These are phyloP conservation scores for Hygrophoropsis aurantiaca DNA, from an alignment of 768 basidiomycete genomes.

Conservation along the genomic window DNA sequence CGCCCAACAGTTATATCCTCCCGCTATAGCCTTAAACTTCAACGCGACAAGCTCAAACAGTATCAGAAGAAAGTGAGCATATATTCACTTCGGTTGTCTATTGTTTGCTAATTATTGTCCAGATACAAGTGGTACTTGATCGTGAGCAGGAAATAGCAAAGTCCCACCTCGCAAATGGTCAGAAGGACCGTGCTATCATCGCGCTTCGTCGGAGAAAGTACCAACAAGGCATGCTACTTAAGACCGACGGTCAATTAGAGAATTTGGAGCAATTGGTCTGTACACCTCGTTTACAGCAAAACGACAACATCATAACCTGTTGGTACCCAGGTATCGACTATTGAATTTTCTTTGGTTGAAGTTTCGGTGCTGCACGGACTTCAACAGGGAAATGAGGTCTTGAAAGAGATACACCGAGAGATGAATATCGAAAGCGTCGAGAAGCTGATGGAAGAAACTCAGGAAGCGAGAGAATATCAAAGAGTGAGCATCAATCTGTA, in stretches of 20 bases:
- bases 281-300: constrained; percentile 7
- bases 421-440: constrained; percentile 93
- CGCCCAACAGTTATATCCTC: constrained; percentile 9
- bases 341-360: constrained; percentile 95
- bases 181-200: constrained; percentile 84
- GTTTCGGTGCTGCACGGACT: constrained; percentile 90
- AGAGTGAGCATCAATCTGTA: constrained; percentile 44
- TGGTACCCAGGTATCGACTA: constrained; percentile 84
- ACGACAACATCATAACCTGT: background rate
- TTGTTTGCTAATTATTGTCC: constrained; percentile 1
- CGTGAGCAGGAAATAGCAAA: constrained; percentile 90
- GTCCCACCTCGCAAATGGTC: constrained; percentile 73
- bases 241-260: constrained; percentile 89
- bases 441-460: constrained; percentile 88
- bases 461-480: constrained; percentile 91
- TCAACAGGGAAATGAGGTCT: constrained; percentile 88
- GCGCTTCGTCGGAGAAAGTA: constrained; percentile 92
- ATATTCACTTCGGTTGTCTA: background rate
- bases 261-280: constrained; percentile 85
- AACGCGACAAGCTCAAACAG: constrained; percentile 92
- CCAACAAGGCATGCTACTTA: constrained; percentile 81
- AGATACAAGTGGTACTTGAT: constrained; percentile 88
- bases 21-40: constrained; percentile 79
- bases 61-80: constrained; percentile 86
- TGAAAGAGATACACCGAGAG: constrained; percentile 93